phyloP scores from a whole-genome alignment of 345 rosid genomes.

The Sonneratia caseolaris region DNA sequence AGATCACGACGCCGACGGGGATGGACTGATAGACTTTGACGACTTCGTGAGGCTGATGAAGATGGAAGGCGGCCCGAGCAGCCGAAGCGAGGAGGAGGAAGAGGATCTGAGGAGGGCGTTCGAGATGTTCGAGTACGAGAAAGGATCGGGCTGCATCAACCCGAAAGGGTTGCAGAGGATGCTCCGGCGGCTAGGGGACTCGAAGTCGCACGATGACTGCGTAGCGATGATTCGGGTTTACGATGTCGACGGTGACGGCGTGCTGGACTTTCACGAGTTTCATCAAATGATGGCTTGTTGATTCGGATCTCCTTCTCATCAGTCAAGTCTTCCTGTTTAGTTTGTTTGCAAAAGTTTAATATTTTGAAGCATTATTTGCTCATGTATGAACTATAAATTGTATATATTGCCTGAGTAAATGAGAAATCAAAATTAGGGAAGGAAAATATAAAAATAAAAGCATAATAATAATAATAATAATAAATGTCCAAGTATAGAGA shows the following conservation, averaged over 20 bases:
- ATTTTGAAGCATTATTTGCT: no score
- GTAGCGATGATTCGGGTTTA: constrained; percentile 67
- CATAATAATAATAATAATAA: no score
- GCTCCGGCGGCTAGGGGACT: constrained; percentile 63
- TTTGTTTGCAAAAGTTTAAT: no score
- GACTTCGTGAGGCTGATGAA: constrained; percentile 62
- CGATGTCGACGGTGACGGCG: constrained; percentile 20
- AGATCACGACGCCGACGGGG: constrained; percentile 60
- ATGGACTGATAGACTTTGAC: constrained; percentile 46
- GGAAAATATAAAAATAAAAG: no score
- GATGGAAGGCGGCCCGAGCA: constrained; percentile 16
- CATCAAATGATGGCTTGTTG: not conserved
- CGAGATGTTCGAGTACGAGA: constrained; percentile 79
- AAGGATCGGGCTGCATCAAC: constrained; percentile 67
- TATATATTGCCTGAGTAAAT: not conserved
- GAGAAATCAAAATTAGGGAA: no score
- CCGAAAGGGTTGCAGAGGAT: constrained; percentile 68
- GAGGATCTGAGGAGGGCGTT: constrained; percentile 67
- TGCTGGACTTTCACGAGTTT: constrained; percentile 38
- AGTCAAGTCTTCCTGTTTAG: not conserved
- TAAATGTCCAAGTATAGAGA: no score
- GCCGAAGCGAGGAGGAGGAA: constrained; percentile 11
- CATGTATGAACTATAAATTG: not conserved
- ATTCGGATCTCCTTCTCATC: not conserved
- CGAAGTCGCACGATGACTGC: constrained; percentile 57